Evolutionary conservation across 345 rosid species (phyloP).

Genomic region (Isatis tinctoria): DNA sequence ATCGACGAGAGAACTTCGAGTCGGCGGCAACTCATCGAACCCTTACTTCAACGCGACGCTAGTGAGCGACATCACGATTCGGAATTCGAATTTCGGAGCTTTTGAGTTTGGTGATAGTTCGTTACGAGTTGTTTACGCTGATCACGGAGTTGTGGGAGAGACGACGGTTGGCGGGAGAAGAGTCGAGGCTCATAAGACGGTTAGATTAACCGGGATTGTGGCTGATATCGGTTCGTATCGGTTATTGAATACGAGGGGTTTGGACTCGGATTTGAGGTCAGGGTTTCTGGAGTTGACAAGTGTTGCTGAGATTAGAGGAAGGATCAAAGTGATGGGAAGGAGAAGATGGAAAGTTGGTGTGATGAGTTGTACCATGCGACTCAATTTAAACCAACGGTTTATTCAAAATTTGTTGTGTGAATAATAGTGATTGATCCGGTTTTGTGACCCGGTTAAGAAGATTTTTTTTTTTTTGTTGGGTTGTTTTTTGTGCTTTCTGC

Average conservation of each 20-base stretch:
- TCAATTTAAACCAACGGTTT: constrained; percentile 18
- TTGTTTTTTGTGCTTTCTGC: not conserved
- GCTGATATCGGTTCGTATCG: constrained; percentile 36
- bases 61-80: constrained; percentile 31
- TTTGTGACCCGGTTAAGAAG: not conserved
- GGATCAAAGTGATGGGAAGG: constrained; percentile 30
- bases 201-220: constrained; percentile 28
- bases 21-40: constrained; percentile 2
- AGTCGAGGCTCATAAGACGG: constrained; percentile 37
- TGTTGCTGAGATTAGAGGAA: constrained; percentile 42
- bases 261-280: constrained; percentile 33
- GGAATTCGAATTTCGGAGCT: constrained; percentile 47
- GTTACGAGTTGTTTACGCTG: constrained; percentile 26
- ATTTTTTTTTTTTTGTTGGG: not conserved
- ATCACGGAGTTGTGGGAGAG: constrained; percentile 36
- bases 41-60: constrained; percentile 42
- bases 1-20: constrained; percentile 15
- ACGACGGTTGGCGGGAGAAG: constrained; percentile 23
- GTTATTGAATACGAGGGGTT: constrained; percentile 5
- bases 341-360: constrained; percentile 5
- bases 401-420: constrained; percentile 29
- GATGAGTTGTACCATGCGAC: constrained; percentile 32
- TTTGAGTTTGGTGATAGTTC: constrained; percentile 35
- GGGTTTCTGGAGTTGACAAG: constrained; percentile 44
- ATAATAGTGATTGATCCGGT: not conserved